Conservation (phyloP, 176 grass and related monocot genomes). For the Carex pumila region DNA sequence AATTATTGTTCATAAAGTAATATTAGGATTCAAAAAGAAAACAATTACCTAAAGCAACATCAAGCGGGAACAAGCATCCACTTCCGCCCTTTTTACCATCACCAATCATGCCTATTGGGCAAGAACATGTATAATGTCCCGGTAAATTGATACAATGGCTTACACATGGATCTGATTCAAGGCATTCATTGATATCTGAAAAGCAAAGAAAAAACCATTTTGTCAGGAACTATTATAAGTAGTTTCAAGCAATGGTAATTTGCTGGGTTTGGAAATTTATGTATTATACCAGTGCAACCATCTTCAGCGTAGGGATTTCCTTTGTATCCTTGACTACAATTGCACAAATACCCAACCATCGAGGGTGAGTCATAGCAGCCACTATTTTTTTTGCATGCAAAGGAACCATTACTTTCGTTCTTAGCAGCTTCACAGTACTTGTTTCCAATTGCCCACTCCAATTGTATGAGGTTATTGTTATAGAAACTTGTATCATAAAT, state of each 20-base stretch:
- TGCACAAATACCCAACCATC: constrained; percentile 1
- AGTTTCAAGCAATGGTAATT: neutral
- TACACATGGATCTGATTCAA: neutral
- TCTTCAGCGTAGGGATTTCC: constrained; percentile 28
- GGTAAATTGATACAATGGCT: neutral
- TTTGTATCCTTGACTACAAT: neutral
- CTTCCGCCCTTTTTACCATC: constrained; percentile 3
- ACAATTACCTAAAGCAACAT: neutral
- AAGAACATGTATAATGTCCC: neutral
- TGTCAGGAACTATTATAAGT: neutral
- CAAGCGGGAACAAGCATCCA: neutral
- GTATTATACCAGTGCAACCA: constrained; percentile 21
- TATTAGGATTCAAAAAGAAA: neutral
- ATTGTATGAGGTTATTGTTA: neutral
- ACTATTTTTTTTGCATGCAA: constrained; percentile 12
- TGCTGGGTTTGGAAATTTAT: neutral
- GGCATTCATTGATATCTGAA: neutral
- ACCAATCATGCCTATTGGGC: neutral
- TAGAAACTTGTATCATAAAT: neutral
- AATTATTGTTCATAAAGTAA: neutral
- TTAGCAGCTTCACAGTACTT: neutral
- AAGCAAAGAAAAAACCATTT: neutral
- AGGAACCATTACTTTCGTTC: neutral
- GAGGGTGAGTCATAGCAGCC: neutral
- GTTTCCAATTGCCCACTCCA: neutral